Conservation (phyloP, 1,284 basidiomycete genomes). For the Leccinum solheimii region DNA sequence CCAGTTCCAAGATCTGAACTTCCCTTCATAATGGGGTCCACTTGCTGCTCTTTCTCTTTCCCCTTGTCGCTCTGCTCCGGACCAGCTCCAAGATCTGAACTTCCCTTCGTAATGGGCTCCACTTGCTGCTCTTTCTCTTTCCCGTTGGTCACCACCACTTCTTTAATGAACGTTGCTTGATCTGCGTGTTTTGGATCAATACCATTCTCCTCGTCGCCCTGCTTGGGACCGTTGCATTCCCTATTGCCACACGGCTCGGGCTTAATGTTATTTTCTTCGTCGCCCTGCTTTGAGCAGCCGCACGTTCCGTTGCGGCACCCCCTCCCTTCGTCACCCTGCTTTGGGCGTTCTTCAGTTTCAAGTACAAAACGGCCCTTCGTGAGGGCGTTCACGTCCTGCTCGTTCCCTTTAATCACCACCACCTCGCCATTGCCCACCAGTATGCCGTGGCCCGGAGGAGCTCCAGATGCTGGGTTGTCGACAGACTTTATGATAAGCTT, state of each 20-base stretch:
- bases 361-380: constrained; percentile 30
- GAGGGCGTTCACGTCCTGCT: constrained; percentile 32
- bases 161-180: neutral
- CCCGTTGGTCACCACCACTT: neutral
- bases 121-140: neutral
- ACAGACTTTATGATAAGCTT: constrained; percentile 13
- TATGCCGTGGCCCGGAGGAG: constrained; percentile 27
- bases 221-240: neutral
- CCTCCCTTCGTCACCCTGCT: neutral
- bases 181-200: neutral
- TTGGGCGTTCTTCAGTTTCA: neutral
- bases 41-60: too few species aligned
- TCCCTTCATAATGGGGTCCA: too few species aligned
- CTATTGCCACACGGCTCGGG: neutral
- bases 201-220: neutral
- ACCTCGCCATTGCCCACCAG: constrained; percentile 15
- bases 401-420: constrained; percentile 28
- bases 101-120: neutral
- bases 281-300: neutral
- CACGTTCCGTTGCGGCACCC: neutral
- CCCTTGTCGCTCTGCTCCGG: too few species aligned
- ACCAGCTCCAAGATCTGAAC: neutral
- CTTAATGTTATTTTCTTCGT: neutral
- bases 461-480: constrained; percentile 2
- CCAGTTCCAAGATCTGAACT: too few species aligned